Percentiles rank a stretch among this genome's conserved stretches.
phyloP scores from a whole-genome alignment of 192 early-diverging fungal species.

The Helicostylum pulchrum region DNA sequence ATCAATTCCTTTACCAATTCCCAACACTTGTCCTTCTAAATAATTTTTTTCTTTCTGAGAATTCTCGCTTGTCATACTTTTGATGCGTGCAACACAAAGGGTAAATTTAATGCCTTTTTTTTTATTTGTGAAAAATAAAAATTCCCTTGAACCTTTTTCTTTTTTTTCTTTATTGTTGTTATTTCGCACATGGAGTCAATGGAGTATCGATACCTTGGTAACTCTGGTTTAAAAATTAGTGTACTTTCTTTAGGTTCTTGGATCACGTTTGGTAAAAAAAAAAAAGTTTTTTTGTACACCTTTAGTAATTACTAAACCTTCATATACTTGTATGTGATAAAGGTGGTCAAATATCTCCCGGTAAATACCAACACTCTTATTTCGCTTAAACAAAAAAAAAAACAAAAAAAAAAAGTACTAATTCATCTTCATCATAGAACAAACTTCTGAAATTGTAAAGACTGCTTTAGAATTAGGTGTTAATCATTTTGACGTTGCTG shows the following conservation, averaged over 20 bases:
- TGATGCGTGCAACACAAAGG: neutral
- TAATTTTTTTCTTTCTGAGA: conserved; percentile 1
- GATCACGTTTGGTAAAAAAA: conserved; percentile 67
- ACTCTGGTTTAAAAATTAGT: conserved; percentile 75
- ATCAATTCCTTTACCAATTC: conserved; percentile 8
- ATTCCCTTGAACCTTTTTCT: neutral
- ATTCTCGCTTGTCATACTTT: neutral
- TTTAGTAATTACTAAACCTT: neutral
- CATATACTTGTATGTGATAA: conserved; percentile 1
- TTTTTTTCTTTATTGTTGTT: neutral
- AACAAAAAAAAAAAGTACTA: neutral
- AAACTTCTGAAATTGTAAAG: conserved; percentile 61
- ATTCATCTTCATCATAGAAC: conserved; percentile 38
- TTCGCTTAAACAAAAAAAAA: neutral
- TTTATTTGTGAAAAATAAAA: neutral
- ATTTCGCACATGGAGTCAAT: conserved; percentile 36
- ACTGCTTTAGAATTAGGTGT: conserved; percentile 69
- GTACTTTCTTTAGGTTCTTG: conserved; percentile 66
- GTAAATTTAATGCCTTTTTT: neutral
- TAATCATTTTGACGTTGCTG: conserved; percentile 78
- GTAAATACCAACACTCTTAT: conserved; percentile 2
- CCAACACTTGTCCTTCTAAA: conserved; percentile 7
- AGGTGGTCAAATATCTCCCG: conserved; percentile 32
- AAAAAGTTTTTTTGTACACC: neutral
- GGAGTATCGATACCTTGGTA: conserved; percentile 80